Conservation (phyloP, 2,329 filamentous ascomycete genomes). For the Alternaria sp. region DNA sequence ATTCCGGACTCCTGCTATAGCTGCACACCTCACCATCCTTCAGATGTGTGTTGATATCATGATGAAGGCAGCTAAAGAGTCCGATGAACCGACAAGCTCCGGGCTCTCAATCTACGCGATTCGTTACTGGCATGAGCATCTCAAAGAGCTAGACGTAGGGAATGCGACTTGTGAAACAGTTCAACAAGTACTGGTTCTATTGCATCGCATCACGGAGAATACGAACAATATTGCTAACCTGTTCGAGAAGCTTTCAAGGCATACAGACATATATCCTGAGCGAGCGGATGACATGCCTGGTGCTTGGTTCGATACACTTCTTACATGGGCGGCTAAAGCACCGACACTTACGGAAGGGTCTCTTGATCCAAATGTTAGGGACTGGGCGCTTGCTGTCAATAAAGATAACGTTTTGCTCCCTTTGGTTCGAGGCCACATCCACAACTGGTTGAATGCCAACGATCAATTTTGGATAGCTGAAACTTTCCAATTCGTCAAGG, state of each 20-base stretch:
- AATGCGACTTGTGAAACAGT: conserved; percentile 14
- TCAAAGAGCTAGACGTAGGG: conserved; percentile 12
- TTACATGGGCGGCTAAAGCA: conserved; percentile 1
- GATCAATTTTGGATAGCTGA: background rate
- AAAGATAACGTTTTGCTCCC: background rate
- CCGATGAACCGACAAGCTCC: background rate
- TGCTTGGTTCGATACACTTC: conserved; percentile 5
- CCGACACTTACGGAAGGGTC: background rate
- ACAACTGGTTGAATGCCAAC: conserved; percentile 4
- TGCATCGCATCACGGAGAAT: conserved; percentile 6
- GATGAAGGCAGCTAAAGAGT: conserved; percentile 7
- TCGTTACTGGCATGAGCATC: conserved; percentile 29
- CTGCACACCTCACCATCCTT: conserved; percentile 32
- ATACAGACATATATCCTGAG: background rate
- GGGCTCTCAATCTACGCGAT: conserved; percentile 8
- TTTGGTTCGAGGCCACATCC: background rate
- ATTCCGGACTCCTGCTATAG: conserved; percentile 15
- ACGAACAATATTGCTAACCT: conserved; percentile 3
- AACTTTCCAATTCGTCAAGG: background rate
- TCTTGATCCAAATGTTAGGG: background rate
- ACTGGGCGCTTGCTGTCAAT: background rate
- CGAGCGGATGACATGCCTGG: background rate
- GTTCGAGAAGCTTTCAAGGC: background rate
- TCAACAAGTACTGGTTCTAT: background rate
- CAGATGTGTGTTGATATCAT: conserved; percentile 19